phyloP scores from a whole-genome alignment of 2,329 filamentous ascomycete genomes.

The Scedosporium apiospermum region DNA sequence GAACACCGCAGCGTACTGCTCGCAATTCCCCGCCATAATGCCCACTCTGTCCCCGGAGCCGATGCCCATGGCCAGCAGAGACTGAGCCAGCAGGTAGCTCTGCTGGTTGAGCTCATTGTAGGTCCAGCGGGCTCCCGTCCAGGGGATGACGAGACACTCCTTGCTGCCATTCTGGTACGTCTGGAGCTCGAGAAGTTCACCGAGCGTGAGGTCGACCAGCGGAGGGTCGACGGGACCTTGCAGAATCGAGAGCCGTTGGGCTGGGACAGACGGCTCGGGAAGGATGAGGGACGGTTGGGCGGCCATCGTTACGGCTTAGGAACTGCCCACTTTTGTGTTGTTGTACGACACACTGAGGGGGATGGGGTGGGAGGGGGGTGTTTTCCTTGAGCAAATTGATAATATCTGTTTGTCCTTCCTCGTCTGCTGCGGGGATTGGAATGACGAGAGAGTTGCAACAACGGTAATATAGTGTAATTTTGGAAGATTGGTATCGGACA shows the following conservation, averaged over 20 bases:
- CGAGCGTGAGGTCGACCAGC: conserved; percentile 61
- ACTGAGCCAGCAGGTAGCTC: conserved; percentile 52
- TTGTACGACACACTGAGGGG: not conserved
- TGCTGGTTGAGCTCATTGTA: conserved; percentile 56
- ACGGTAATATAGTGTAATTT: too few relatives aligned
- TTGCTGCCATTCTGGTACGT: conserved; percentile 53
- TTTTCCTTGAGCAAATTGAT: too few relatives aligned
- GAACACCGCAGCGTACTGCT: conserved; percentile 73
- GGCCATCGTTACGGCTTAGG: conserved; percentile 15
- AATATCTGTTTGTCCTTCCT: too few relatives aligned
- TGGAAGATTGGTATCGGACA: too few relatives aligned
- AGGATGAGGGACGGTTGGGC: conserved; percentile 16
- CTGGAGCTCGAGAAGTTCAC: conserved; percentile 64
- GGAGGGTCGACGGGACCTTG: conserved; percentile 60
- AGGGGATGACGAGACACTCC: conserved; percentile 65
- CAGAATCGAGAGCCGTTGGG: conserved; percentile 46
- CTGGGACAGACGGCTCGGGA: conserved; percentile 18
- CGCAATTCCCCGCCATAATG: conserved; percentile 69
- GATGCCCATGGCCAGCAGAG: conserved; percentile 58
- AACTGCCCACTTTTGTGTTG: not conserved
- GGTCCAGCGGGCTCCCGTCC: conserved; percentile 67
- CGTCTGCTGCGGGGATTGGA: too few relatives aligned
- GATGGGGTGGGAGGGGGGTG: not conserved
- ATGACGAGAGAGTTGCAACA: too few relatives aligned
- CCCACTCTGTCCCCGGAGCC: conserved; percentile 60